These are phyloP conservation scores for Leucogyrophana mollusca DNA, from an alignment of 768 basidiomycete species.

Conservation along the genomic window DNA sequence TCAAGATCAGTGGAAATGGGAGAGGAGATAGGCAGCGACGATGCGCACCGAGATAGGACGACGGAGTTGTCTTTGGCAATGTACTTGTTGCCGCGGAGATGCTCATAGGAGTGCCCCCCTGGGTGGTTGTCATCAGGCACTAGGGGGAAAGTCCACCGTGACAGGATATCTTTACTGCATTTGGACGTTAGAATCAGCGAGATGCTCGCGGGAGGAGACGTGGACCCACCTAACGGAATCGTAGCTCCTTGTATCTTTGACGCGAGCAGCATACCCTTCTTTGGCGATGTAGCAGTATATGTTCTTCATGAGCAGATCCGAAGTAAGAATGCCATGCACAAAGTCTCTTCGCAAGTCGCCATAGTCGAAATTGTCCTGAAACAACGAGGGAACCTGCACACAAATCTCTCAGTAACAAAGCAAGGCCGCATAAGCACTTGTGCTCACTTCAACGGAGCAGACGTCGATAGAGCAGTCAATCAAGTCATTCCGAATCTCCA, in stretches of 20 bases:
- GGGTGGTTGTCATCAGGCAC: slow-evolving; percentile 95
- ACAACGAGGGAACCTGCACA: slow-evolving; percentile 84
- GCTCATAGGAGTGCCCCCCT: slow-evolving; percentile 77
- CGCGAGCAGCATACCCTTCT: slow-evolving; percentile 89
- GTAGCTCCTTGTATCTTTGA: slow-evolving; percentile 90
- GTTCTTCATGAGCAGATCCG: slow-evolving; percentile 91
- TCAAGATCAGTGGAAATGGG: neutral
- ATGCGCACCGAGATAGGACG: slow-evolving; percentile 71
- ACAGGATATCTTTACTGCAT: slow-evolving; percentile 84
- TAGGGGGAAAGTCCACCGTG: slow-evolving; percentile 93
- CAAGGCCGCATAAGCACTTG: neutral
- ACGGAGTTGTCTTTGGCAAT: slow-evolving; percentile 79
- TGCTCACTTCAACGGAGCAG: slow-evolving; percentile 86
- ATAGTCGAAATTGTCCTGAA: slow-evolving; percentile 99
- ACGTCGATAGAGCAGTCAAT: slow-evolving; percentile 90
- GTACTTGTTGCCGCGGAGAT: slow-evolving; percentile 87
- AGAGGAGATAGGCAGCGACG: slow-evolving; percentile 1
- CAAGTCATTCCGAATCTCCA: slow-evolving; percentile 86
- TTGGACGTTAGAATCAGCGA: slow-evolving; percentile 5
- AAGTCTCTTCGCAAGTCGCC: slow-evolving; percentile 90
- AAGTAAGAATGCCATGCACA: slow-evolving; percentile 90
- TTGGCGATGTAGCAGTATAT: slow-evolving; percentile 89
- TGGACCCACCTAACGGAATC: slow-evolving; percentile 74
- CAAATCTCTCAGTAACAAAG: neutral
- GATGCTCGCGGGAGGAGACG: neutral